Evolutionary conservation across 2,329 filamentous ascomycete species (phyloP), one percentile per base, ranked within the genome.

Genomic region (Aspergillus vadensis): DNA sequence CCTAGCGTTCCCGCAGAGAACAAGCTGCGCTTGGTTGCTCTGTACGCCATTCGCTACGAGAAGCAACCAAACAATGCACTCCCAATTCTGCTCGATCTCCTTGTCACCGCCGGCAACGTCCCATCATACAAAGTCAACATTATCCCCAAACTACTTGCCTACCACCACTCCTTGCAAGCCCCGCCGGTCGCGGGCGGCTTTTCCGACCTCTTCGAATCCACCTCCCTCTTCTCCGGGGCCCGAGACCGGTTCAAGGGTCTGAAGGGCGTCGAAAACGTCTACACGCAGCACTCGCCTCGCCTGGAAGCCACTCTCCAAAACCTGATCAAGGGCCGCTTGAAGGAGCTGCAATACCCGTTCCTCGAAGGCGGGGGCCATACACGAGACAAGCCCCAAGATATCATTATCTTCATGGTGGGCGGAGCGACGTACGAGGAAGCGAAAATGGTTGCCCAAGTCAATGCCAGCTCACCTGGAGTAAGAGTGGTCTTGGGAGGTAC

Each of bases 251-350:
- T 99, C 76, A 97, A 96, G 72, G 95, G 95, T 0, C 83, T 99
- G 14, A 97, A 98, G 72, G 95, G 95, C 1, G 95, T 99, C 1
- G 96, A 99, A 75, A 99, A 99, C 69, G 95, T 99, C 27, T 99
- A 99, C 75, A 99, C 95, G 0, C 96, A 99, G 75, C 95, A 99
- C 76, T 96, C 92, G 5, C 92, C 96, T 0, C 84, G 92, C 21
- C 78, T 99, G 15, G 93, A 97, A 75, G 85, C 86, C 23, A 98
- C 92, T 0, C 79, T 99, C 17, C 94, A 97, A 73, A 94, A 94
- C 69, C 81, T 99, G 55, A 93, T 98, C 79, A 97, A 97, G 73
- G 96, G 95, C 0, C 87, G 91, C 30, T 78, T 99, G 60, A 90
- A 88, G 69, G 91, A 96, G 70, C 86, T 92, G 65, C 87, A 95